Percentiles rank a stretch among this genome's conserved stretches.
Evolutionary conservation across 2,329 filamentous ascomycete genomes (phyloP).

Genomic region (Madurella mycetomatis): DNA sequence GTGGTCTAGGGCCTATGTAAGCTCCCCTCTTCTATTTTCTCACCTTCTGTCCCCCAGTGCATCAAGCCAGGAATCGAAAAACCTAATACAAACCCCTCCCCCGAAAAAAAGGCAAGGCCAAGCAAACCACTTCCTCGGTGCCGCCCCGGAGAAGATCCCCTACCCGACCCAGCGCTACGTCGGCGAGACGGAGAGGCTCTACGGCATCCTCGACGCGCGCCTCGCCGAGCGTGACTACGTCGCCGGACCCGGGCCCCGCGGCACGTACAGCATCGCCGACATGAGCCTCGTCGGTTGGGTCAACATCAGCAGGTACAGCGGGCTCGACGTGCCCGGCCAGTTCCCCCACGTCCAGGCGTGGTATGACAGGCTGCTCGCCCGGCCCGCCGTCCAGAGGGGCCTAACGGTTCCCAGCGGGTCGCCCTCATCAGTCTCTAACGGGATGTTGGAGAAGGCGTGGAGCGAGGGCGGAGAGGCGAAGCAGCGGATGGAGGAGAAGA

Average conservation of each 20-base stretch:
- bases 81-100: constrained; percentile 32
- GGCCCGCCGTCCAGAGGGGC: constrained; percentile 61
- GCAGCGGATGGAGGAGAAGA: constrained; percentile 39
- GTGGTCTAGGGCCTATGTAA: constrained; percentile 62
- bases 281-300: constrained; percentile 71
- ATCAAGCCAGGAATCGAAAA: neutral
- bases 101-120: constrained; percentile 53
- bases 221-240: constrained; percentile 51
- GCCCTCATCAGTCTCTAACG: constrained; percentile 2
- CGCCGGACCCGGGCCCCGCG: constrained; percentile 45
- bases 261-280: constrained; percentile 64
- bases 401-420: constrained; percentile 53
- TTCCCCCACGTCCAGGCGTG: constrained; percentile 65
- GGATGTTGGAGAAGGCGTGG: constrained; percentile 37
- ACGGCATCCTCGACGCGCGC: constrained; percentile 65
- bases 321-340: constrained; percentile 54
- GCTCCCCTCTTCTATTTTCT: constrained; percentile 4
- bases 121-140: constrained; percentile 67
- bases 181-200: constrained; percentile 70
- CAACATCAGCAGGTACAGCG: constrained; percentile 34
- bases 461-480: constrained; percentile 35
- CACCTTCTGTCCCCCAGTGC: constrained; percentile 3
- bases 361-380: constrained; percentile 56
- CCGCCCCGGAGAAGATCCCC: constrained; percentile 63
- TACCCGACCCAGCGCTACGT: constrained; percentile 71